phyloP scores from a whole-genome alignment of 176 grass and related monocot species.

The Zoysia pacifica region DNA sequence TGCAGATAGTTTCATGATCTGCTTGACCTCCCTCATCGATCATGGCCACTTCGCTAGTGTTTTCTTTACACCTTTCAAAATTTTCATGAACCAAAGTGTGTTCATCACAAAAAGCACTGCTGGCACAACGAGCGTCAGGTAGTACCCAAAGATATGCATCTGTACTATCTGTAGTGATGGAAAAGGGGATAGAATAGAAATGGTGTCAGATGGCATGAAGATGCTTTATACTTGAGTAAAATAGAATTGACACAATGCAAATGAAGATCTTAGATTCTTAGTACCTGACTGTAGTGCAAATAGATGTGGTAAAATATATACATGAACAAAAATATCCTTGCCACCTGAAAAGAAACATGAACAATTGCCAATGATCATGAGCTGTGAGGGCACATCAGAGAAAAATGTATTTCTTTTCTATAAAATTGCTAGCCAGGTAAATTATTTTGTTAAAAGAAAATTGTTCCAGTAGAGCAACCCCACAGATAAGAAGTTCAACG shows the following conservation, averaged over 20 bases:
- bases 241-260: constrained; percentile 7
- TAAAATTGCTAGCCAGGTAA: constrained; percentile 23
- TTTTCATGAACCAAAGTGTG: constrained; percentile 86
- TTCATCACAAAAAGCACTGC: constrained; percentile 84
- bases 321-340: constrained; percentile 92
- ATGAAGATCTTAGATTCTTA: constrained; percentile 20
- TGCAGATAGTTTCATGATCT: constrained; percentile 6
- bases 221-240: constrained; percentile 28
- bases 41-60: constrained; percentile 66
- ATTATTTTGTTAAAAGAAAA: constrained; percentile 11
- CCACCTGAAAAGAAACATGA: constrained; percentile 62
- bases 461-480: background rate
- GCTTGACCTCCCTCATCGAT: constrained; percentile 17
- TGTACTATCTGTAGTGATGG: constrained; percentile 56
- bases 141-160: constrained; percentile 83
- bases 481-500: background rate
- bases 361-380: constrained; percentile 36
- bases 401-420: background rate
- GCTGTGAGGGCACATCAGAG: background rate
- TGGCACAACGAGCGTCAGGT: constrained; percentile 56
- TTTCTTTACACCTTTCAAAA: constrained; percentile 85
- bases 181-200: constrained; percentile 20
- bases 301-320: constrained; percentile 92
- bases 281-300: constrained; percentile 85
- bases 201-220: constrained; percentile 11